Conservation (phyloP, 306 rosid genomes). For the Malus asiatica region DNA sequence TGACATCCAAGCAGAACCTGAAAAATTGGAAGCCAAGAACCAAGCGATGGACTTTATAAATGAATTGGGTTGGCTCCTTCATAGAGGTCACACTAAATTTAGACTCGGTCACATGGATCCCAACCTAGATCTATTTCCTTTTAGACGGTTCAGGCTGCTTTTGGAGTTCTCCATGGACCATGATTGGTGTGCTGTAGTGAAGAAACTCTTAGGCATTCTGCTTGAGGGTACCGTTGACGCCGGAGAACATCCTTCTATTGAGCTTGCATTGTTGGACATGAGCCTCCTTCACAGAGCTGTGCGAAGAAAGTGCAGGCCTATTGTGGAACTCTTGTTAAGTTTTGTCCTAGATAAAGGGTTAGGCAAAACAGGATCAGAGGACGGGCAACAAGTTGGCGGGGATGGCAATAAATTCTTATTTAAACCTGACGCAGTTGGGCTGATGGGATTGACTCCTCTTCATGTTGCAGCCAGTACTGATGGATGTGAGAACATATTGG, state of each 20-base stretch:
- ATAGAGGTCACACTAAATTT: conserved; percentile 40
- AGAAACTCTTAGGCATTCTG: conserved; percentile 51
- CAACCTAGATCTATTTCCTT: conserved; percentile 41
- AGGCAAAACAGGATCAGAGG: conserved; percentile 23
- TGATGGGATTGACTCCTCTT: conserved; percentile 76
- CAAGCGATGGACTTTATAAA: conserved; percentile 61
- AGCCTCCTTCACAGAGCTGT: conserved; percentile 76
- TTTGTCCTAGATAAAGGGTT: conserved; percentile 32
- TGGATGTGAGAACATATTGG: conserved; percentile 62
- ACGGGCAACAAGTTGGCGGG: conserved; percentile 26
- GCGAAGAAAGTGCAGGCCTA: conserved; percentile 52
- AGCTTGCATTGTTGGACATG: conserved; percentile 55
- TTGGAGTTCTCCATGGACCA: conserved; percentile 74
- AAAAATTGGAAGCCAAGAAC: conserved; percentile 46
- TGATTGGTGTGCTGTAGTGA: conserved; percentile 89
- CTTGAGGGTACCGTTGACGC: conserved; percentile 53
- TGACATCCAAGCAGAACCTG: conserved; percentile 6
- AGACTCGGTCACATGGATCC: conserved; percentile 53
- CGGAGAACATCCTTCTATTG: conserved; percentile 42
- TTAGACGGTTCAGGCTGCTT: conserved; percentile 61
- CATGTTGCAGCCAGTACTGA: conserved; percentile 69
- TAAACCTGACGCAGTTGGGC: conserved; percentile 59
- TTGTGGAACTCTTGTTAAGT: conserved; percentile 64
- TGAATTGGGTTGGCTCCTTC: conserved; percentile 90
- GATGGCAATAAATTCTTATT: conserved; percentile 35